phyloP scores from a whole-genome alignment of 176 grass and related monocot species.

The Paspalum notatum region DNA sequence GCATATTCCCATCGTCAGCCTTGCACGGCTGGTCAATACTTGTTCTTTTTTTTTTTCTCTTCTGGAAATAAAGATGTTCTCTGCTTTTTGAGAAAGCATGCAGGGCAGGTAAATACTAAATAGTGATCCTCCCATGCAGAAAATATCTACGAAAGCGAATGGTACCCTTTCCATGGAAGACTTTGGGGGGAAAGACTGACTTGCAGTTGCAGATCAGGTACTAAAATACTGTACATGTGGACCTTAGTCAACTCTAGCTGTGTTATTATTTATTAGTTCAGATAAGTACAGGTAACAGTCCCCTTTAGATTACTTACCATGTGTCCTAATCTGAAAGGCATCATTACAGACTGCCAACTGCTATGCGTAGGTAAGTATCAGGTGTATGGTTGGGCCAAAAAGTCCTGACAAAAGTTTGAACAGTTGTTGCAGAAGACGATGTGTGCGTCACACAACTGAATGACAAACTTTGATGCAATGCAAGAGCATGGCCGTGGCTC shows the following conservation, averaged over 20 bases:
- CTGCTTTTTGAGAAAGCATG: too few species aligned
- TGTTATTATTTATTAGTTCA: too few species aligned
- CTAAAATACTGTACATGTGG: background rate
- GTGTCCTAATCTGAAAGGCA: conserved; percentile 20
- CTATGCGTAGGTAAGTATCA: background rate
- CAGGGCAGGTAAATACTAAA: background rate
- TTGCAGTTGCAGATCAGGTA: background rate
- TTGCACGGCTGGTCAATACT: background rate
- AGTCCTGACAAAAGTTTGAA: background rate
- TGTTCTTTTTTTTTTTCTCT: too few species aligned
- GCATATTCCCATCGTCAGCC: background rate
- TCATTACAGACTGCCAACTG: background rate
- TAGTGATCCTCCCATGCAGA: background rate
- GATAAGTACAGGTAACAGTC: background rate
- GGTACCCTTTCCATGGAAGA: background rate
- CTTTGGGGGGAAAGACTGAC: conserved; percentile 8
- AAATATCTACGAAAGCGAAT: background rate
- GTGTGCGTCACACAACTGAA: background rate
- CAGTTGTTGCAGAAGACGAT: background rate
- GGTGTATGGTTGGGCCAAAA: conserved; percentile 32
- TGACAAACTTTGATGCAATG: too few species aligned
- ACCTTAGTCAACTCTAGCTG: background rate
- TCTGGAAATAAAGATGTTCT: too few species aligned
- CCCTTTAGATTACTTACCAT: conserved; percentile 3
- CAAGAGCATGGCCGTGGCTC: background rate